phyloP scores from a whole-genome alignment of 805 yeast genomes.

The Suhomyces canberraensis region DNA sequence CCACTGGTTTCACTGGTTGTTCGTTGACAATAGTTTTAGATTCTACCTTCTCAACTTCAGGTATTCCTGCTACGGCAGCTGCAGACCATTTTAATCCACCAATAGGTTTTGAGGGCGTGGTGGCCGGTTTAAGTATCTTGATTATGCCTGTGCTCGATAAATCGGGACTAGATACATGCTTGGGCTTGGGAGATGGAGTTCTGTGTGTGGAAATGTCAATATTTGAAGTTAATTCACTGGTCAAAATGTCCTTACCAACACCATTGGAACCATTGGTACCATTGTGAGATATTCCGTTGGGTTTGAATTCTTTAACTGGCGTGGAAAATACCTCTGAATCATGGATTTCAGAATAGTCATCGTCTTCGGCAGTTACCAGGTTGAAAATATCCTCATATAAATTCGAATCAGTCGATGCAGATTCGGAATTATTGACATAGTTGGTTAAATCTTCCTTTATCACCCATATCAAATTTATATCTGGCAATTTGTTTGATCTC shows the following conservation, averaged over 20 bases:
- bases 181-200: conserved; percentile 9
- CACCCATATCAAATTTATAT: conserved; percentile 29
- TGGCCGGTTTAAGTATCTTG: conserved; percentile 51
- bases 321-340: conserved; percentile 12
- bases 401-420: conserved; percentile 36
- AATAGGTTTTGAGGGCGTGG: conserved; percentile 50
- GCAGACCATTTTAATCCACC: conserved; percentile 57
- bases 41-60: conserved; percentile 1
- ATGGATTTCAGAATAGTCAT: conserved; percentile 10
- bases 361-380: conserved; percentile 11
- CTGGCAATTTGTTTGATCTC: conserved; percentile 22
- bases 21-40: background rate
- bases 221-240: conserved; percentile 2
- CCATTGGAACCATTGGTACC: conserved; percentile 1
- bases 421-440: conserved; percentile 38
- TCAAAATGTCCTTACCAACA: background rate
- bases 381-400: conserved; percentile 42
- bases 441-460: conserved; percentile 40
- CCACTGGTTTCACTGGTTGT: background rate
- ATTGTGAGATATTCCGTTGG: background rate
- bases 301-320: conserved; percentile 4
- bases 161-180: conserved; percentile 21
- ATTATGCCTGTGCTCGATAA: conserved; percentile 37
- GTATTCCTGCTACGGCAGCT: conserved; percentile 46
- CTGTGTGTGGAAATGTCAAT: background rate